A percentile compares a stretch with the other conserved stretches of the same genome.
phyloP scores from a whole-genome alignment of 75 land plant genomes.

The Selaginella tamariscina region DNA sequence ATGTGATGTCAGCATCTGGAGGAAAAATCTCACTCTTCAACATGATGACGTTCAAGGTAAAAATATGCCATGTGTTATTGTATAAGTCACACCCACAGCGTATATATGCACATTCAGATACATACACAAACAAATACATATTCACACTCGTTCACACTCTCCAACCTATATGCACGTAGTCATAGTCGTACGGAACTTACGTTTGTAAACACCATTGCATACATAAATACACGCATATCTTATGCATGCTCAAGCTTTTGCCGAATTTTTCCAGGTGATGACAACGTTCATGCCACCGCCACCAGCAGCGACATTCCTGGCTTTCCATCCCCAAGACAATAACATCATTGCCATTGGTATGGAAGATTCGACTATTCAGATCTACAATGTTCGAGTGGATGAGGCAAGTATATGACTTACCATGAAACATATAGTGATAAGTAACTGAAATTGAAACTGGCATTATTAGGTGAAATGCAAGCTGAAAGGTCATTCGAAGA shows the following conservation, averaged over 20 bases:
- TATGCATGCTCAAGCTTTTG: conserved; percentile 9
- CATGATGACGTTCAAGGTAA: conserved; percentile 83
- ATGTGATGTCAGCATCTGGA: conserved; percentile 78
- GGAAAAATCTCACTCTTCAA: conserved; percentile 70
- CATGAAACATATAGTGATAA: neutral
- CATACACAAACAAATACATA: too few species aligned
- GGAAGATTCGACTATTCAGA: conserved; percentile 67
- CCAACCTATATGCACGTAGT: too few species aligned
- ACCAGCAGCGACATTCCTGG: conserved; percentile 70
- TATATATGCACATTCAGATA: neutral
- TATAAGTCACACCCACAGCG: neutral
- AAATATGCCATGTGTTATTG: neutral
- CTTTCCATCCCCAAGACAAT: conserved; percentile 67
- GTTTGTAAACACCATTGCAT: too few species aligned
- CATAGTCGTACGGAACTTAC: too few species aligned
- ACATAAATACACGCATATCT: neutral
- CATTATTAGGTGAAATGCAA: conserved; percentile 38
- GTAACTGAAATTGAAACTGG: neutral
- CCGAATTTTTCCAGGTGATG: conserved; percentile 52
- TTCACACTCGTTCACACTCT: too few species aligned
- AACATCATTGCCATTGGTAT: conserved; percentile 80
- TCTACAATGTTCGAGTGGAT: conserved; percentile 59
- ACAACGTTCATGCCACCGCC: conserved; percentile 70
- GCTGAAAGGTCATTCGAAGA: conserved; percentile 50
- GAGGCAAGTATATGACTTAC: conserved; percentile 28